Evolutionary conservation across 331 rosid genomes (phyloP).

Genomic region (Telfairia occidentalis): DNA sequence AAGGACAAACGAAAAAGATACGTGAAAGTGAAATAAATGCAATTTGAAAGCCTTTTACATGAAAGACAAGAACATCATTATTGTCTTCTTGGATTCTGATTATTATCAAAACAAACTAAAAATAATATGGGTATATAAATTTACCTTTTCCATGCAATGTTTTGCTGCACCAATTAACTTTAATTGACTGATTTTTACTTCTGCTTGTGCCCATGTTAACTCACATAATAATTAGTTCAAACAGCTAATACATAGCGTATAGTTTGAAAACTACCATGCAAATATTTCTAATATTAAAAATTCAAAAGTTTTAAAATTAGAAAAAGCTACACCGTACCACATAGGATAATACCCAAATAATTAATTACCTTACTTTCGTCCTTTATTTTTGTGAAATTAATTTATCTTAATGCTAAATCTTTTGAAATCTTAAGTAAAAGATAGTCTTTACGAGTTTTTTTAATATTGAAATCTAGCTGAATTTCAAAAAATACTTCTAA

Average conservation of each 20-base stretch:
- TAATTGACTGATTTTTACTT: background rate
- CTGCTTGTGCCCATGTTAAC: background rate
- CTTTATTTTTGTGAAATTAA: background rate
- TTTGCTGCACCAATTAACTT: background rate
- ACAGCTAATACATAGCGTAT: background rate
- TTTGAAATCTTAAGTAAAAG: background rate
- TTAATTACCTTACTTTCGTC: background rate
- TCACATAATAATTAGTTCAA: background rate
- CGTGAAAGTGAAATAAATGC: constrained; percentile 5
- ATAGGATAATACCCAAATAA: background rate
- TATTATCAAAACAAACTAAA: background rate
- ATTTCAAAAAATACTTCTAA: background rate
- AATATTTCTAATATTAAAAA: background rate
- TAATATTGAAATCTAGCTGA: background rate
- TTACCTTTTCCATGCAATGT: background rate
- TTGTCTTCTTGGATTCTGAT: constrained; percentile 7
- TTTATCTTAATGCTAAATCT: background rate
- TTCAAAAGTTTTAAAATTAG: background rate
- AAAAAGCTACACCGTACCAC: background rate
- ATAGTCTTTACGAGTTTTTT: background rate
- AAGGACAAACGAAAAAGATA: background rate
- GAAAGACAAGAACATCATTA: constrained; percentile 9
- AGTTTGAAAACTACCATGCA: background rate
- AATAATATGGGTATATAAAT: background rate
- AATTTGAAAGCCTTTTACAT: background rate